phyloP scores from a whole-genome alignment of 1,284 basidiomycete genomes.

The Cystobasidium pallidum region DNA sequence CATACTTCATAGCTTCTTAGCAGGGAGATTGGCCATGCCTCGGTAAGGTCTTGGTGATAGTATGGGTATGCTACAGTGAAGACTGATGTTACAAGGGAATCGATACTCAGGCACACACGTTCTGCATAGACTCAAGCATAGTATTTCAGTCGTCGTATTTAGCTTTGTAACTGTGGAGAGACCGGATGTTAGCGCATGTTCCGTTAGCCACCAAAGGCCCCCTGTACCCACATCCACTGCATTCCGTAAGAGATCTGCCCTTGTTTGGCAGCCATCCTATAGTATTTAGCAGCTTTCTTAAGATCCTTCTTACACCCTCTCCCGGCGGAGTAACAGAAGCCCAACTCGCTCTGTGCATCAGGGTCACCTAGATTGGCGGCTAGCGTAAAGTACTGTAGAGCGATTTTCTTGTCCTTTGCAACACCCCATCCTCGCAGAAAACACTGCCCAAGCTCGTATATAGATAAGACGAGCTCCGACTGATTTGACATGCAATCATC shows the following conservation, averaged over 20 bases:
- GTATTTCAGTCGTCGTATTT: slow-evolving; percentile 38
- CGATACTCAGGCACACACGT: not conserved
- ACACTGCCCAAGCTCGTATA: slow-evolving; percentile 89
- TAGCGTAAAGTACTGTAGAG: slow-evolving; percentile 69
- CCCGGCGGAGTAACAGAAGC: slow-evolving; percentile 79
- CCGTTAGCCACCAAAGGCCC: not conserved
- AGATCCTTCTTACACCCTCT: slow-evolving; percentile 87
- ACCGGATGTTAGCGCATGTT: not conserved
- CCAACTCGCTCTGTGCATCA: slow-evolving; percentile 80
- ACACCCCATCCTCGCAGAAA: slow-evolving; percentile 91
- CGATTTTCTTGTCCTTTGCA: slow-evolving; percentile 76
- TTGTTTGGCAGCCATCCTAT: slow-evolving; percentile 78
- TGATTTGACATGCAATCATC: slow-evolving; percentile 52
- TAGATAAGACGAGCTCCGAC: slow-evolving; percentile 80
- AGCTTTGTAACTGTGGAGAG: slow-evolving; percentile 24
- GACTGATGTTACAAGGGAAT: not conserved
- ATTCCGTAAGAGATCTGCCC: slow-evolving; percentile 77
- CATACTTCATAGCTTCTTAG: too few species aligned
- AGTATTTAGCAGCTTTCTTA: slow-evolving; percentile 84
- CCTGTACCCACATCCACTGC: slow-evolving; percentile 41
- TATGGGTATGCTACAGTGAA: slow-evolving; percentile 1
- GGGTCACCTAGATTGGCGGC: slow-evolving; percentile 81
- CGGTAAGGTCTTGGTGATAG: not conserved
- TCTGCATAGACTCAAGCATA: too few species aligned
- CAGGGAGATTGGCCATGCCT: not conserved